phyloP scores from a whole-genome alignment of 1,139 yeast genomes.

The Candida freyschussii region DNA sequence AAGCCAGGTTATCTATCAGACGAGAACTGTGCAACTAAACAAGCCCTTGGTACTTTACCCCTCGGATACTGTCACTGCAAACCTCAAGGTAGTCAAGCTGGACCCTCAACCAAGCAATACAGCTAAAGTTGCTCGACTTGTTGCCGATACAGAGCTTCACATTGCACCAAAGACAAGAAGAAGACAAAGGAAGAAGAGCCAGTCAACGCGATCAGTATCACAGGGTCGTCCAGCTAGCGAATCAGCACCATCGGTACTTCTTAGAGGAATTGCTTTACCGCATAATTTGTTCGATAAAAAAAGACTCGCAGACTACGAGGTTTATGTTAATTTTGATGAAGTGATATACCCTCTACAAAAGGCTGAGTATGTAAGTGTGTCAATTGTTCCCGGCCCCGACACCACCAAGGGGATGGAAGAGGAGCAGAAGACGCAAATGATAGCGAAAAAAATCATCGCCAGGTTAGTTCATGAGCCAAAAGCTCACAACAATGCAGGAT shows the following conservation, averaged over 20 bases:
- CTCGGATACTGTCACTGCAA: conserved; percentile 58
- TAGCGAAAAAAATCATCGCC: conserved; percentile 46
- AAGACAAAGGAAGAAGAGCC: conserved; percentile 26
- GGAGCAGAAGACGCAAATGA: conserved; percentile 14
- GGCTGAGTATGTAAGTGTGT: conserved; percentile 51
- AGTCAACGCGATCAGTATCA: conserved; percentile 27
- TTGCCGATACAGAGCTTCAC: conserved; percentile 73
- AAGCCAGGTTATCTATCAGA: conserved; percentile 68
- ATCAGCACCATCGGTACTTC: conserved; percentile 30
- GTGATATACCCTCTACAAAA: conserved; percentile 31
- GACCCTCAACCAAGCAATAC: conserved; percentile 38
- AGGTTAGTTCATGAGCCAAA: conserved; percentile 37
- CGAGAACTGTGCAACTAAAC: conserved; percentile 63
- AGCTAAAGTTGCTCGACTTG: conserved; percentile 48
- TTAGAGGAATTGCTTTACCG: conserved; percentile 56
- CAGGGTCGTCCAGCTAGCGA: conserved; percentile 29
- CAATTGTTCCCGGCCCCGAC: conserved; percentile 51
- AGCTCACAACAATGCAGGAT: conserved; percentile 38
- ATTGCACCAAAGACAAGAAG: conserved; percentile 66
- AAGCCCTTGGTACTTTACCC: conserved; percentile 72
- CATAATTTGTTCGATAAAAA: conserved; percentile 33
- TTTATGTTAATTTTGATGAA: conserved; percentile 41
- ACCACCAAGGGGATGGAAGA: conserved; percentile 22
- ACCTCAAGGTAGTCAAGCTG: conserved; percentile 57
- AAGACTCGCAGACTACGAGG: conserved; percentile 30